These are phyloP conservation scores for Tylopilus vinaceipallidus DNA, from an alignment of 768 basidiomycete species.

Conservation along the genomic window DNA sequence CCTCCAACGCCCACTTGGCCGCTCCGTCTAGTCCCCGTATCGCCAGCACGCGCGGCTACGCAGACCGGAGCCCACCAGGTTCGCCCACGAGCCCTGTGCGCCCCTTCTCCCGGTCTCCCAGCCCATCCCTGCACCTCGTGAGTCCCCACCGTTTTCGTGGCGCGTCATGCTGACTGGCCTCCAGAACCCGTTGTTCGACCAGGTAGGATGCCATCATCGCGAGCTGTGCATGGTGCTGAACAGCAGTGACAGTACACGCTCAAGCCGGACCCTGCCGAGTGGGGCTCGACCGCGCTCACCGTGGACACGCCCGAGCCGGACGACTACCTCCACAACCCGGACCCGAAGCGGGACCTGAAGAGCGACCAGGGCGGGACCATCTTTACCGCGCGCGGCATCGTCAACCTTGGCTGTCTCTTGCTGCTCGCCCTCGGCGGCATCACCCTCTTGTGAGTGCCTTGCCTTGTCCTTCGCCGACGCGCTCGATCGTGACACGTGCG, in stretches of 20 bases:
- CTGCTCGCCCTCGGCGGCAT: slow-evolving; percentile 48
- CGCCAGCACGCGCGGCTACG: slow-evolving; percentile 15
- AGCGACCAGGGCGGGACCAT: slow-evolving; percentile 58
- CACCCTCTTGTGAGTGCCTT: slow-evolving; percentile 55
- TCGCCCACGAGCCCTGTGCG: background rate
- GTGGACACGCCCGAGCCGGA: slow-evolving; percentile 53
- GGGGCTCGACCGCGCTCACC: slow-evolving; percentile 47
- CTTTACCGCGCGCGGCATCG: slow-evolving; percentile 59
- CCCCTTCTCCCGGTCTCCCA: slow-evolving; percentile 19
- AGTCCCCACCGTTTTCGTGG: background rate
- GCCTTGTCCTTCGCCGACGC: background rate
- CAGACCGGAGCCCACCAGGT: slow-evolving; percentile 15
- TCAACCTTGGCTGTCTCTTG: slow-evolving; percentile 65
- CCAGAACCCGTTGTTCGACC: slow-evolving; percentile 30
- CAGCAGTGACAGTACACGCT: slow-evolving; percentile 36
- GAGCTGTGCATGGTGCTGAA: background rate
- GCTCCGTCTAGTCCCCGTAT: slow-evolving; percentile 17
- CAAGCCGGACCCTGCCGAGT: slow-evolving; percentile 42
- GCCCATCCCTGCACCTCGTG: slow-evolving; percentile 29
- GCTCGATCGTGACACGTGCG: background rate
- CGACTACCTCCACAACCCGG: slow-evolving; percentile 64
- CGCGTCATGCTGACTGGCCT: background rate
- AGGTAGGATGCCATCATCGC: slow-evolving; percentile 10
- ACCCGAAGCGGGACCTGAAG: slow-evolving; percentile 51
- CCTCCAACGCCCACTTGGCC: slow-evolving; percentile 21